Percentiles rank a stretch among this genome's conserved stretches.
These are phyloP conservation scores for Cucumis melo DNA, from an alignment of 306 rosid genomes.

Conservation along the genomic window DNA sequence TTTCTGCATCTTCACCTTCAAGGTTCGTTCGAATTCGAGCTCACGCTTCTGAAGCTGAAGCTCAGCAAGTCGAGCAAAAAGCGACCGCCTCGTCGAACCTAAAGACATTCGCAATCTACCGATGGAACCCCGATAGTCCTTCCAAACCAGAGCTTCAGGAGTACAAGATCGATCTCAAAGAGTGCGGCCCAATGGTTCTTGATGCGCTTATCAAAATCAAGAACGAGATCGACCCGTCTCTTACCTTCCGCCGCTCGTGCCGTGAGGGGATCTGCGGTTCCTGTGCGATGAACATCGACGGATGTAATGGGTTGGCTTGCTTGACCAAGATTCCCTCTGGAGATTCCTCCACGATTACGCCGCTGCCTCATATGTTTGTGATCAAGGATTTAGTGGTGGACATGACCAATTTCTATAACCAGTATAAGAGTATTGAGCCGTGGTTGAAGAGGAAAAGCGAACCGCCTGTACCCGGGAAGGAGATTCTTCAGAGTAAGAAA, in stretches of 20 bases:
- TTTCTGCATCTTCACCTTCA: slow-evolving; percentile 28
- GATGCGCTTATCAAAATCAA: slow-evolving; percentile 92
- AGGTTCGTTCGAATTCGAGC: slow-evolving; percentile 25
- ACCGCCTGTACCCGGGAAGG: slow-evolving; percentile 42
- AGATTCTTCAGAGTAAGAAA: slow-evolving; percentile 71
- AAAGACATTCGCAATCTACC: slow-evolving; percentile 81
- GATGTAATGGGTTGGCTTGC: slow-evolving; percentile 89
- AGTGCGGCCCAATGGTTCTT: slow-evolving; percentile 97
- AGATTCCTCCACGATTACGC: slow-evolving; percentile 36
- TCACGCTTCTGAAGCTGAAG: slow-evolving; percentile 48
- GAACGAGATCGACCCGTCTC: slow-evolving; percentile 69
- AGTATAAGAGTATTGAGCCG: slow-evolving; percentile 97
- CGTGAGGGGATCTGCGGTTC: slow-evolving; percentile 98
- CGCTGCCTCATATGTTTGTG: slow-evolving; percentile 91
- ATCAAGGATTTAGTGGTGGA: slow-evolving; percentile 89
- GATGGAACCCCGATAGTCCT: slow-evolving; percentile 76
- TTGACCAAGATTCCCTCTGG: slow-evolving; percentile 54
- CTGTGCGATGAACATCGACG: slow-evolving; percentile 98
- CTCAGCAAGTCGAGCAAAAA: slow-evolving; percentile 34
- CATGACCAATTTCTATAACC: slow-evolving; percentile 89
- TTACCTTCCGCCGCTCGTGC: slow-evolving; percentile 85
- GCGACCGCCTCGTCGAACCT: slow-evolving; percentile 11
- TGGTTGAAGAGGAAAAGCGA: slow-evolving; percentile 94
- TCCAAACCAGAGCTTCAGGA: slow-evolving; percentile 64
- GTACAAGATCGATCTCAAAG: slow-evolving; percentile 69